Percentiles rank a stretch among this genome's conserved stretches.
Evolutionary conservation across 106 monocot genomes (phyloP).

Genomic region (Dendrobium officinale): DNA sequence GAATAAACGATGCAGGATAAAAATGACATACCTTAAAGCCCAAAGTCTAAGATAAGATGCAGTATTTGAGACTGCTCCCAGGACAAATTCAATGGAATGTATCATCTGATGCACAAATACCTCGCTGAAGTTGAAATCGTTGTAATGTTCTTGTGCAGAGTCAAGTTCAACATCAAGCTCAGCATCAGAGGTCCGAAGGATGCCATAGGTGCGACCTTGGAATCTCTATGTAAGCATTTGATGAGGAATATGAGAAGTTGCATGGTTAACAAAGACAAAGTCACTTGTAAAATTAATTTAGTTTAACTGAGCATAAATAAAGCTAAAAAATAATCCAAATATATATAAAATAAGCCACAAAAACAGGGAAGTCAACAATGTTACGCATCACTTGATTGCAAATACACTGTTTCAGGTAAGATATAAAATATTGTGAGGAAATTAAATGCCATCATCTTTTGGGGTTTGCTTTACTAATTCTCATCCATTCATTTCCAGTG

Average conservation of each 20-base stretch:
- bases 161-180: conserved; percentile 83
- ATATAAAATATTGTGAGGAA: too few species aligned
- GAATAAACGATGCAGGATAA: not conserved
- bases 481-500: too few species aligned
- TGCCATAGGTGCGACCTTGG: conserved; percentile 93
- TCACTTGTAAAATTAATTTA: not conserved
- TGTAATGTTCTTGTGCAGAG: conserved; percentile 74
- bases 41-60: conserved; percentile 99
- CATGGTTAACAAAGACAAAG: not conserved
- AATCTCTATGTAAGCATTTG: conserved; percentile 56
- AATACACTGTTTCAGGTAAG: too few species aligned
- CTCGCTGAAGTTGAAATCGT: conserved; percentile 97
- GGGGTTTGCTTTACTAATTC: too few species aligned
- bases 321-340: not conserved
- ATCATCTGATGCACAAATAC: conserved; percentile 99
- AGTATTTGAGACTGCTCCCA: conserved; percentile 96
- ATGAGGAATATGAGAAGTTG: not conserved
- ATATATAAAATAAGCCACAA: not conserved
- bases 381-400: not conserved
- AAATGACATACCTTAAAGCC: conserved; percentile 72
- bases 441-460: too few species aligned
- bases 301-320: not conserved
- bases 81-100: conserved; percentile 97
- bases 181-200: conserved; percentile 73
- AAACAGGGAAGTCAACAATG: not conserved